phyloP scores from a whole-genome alignment of 2,329 filamentous ascomycete species.

The Ascomycota sp. region DNA sequence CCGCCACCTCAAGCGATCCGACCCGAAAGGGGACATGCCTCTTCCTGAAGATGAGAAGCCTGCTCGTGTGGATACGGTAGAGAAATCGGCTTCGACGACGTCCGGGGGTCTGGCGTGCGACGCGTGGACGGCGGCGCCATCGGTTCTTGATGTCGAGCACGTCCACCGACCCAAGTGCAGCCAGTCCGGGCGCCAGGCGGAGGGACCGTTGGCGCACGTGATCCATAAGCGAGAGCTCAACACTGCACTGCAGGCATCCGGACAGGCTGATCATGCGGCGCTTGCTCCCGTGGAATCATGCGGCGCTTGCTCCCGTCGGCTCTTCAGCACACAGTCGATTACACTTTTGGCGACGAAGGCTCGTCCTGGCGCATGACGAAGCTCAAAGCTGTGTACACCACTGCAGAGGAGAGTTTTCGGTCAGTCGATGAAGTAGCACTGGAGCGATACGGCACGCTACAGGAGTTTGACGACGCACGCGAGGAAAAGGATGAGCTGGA shows the following conservation, averaged over 20 bases:
- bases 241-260: conserved; percentile 35
- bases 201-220: conserved; percentile 46
- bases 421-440: conserved; percentile 63
- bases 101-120: conserved; percentile 41
- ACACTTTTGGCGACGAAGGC: conserved; percentile 74
- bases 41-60: conserved; percentile 28
- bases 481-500: conserved; percentile 90
- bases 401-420: conserved; percentile 53
- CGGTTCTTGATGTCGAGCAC: conserved; percentile 68
- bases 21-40: conserved; percentile 29
- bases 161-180: conserved; percentile 35
- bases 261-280: conserved; percentile 18
- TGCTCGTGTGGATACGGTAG: conserved; percentile 7
- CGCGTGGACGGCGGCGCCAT: conserved; percentile 86
- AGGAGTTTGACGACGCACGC: conserved; percentile 76
- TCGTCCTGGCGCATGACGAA: conserved; percentile 96
- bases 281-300: too few relatives aligned
- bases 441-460: conserved; percentile 61
- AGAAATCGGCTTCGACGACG: conserved; percentile 2
- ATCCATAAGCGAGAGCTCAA: conserved; percentile 74
- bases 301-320: too few relatives aligned
- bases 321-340: conserved; percentile 40
- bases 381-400: conserved; percentile 64
- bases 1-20: conserved; percentile 19
- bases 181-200: conserved; percentile 30